Conservation (phyloP, 75 land plant species). For the Chamaecyparis obtusa region DNA sequence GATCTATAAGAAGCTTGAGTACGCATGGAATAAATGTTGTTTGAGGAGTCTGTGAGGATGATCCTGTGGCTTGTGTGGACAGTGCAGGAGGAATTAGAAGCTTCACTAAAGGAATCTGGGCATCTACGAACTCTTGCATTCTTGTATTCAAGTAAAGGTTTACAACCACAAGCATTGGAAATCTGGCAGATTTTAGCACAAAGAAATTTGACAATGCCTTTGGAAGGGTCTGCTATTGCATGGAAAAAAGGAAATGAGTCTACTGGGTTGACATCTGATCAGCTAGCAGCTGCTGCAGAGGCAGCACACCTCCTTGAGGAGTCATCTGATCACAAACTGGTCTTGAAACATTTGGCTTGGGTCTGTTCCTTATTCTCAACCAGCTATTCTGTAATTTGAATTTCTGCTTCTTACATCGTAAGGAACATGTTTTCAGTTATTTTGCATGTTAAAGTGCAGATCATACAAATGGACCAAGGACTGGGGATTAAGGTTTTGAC, state of each 20-base stretch:
- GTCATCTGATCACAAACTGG: constrained; percentile 76
- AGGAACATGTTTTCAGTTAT: background rate
- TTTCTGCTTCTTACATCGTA: background rate
- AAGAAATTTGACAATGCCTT: constrained; percentile 42
- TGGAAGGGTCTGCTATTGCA: constrained; percentile 24
- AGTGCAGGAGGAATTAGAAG: constrained; percentile 98
- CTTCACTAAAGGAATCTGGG: constrained; percentile 71
- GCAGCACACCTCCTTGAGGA: constrained; percentile 86
- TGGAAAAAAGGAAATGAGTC: constrained; percentile 18
- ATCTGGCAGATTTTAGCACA: constrained; percentile 83
- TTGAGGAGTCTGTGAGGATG: constrained; percentile 44
- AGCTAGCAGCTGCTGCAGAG: constrained; percentile 71
- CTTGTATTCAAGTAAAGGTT: constrained; percentile 88
- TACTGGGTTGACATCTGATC: constrained; percentile 18
- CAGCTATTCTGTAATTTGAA: background rate
- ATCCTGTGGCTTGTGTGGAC: constrained; percentile 60
- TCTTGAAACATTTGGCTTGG: constrained; percentile 89
- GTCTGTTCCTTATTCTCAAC: constrained; percentile 30
- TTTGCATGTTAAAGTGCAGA: constrained; percentile 32
- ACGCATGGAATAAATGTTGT: constrained; percentile 25
- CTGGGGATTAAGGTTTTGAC: constrained; percentile 75
- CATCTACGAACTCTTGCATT: constrained; percentile 89
- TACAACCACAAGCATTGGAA: constrained; percentile 65
- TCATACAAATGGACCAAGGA: constrained; percentile 62
- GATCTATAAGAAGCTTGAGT: constrained; percentile 29